A percentile compares a stretch with the other conserved stretches of the same genome.
These are phyloP conservation scores for Tardiomyces digboiensis DNA, from an alignment of 1,139 yeast genomes.

Conservation along the genomic window DNA sequence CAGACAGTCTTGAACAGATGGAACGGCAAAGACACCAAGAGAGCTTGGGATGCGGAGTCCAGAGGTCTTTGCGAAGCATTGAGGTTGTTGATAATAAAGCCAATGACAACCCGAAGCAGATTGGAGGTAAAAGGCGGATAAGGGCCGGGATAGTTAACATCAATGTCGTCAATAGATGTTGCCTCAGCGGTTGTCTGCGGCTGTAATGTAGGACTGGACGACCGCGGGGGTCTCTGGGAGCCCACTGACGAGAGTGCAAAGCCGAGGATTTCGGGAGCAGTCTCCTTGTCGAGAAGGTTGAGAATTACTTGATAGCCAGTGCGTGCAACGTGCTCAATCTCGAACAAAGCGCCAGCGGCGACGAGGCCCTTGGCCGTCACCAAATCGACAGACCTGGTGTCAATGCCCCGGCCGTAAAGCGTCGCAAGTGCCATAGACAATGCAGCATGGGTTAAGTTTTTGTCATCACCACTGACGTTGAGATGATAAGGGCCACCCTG, in stretches of 20 bases:
- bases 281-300: conserved; percentile 12
- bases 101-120: conserved; percentile 16
- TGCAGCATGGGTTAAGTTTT: conserved; percentile 34
- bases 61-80: conserved; percentile 12
- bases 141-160: conserved; percentile 20
- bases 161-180: conserved; percentile 9
- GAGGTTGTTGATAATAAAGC: conserved; percentile 16
- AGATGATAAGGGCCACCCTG: conserved; percentile 39
- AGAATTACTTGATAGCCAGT: conserved; percentile 18
- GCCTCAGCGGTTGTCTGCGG: background rate
- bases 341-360: conserved; percentile 23
- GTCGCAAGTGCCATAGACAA: conserved; percentile 26
- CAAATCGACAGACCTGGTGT: conserved; percentile 9
- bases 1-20: conserved; percentile 19
- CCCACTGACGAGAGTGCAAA: conserved; percentile 14
- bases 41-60: conserved; percentile 11
- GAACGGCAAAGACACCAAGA: conserved; percentile 21
- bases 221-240: background rate
- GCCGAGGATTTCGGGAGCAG: conserved; percentile 14
- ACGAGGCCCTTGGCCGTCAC: conserved; percentile 20
- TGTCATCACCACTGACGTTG: conserved; percentile 43
- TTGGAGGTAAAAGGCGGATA: conserved; percentile 25
- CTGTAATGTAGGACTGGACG: background rate
- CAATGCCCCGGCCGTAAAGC: conserved; percentile 24
- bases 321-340: conserved; percentile 20